Conservation (phyloP, 1,139 yeast genomes). For the Candida gigantensis region DNA sequence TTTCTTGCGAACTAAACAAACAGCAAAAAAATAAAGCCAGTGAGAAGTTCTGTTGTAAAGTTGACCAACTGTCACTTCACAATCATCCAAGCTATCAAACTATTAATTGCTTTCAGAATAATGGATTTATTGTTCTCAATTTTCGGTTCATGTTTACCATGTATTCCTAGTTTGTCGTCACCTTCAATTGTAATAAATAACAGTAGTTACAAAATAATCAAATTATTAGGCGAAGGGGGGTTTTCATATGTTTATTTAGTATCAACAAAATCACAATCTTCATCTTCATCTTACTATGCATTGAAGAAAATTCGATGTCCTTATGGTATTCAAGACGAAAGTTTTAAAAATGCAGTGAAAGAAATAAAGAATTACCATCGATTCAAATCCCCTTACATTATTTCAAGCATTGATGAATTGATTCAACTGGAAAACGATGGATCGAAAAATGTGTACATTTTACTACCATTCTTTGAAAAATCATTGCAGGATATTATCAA, state of each 20-base stretch:
- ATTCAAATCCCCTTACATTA: conserved; percentile 65
- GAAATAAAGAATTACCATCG: conserved; percentile 77
- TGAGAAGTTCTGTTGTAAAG: too few relatives aligned
- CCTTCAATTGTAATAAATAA: conserved; percentile 56
- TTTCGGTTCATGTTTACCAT: conserved; percentile 40
- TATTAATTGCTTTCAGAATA: background rate
- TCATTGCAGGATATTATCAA: conserved; percentile 81
- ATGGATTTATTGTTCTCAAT: conserved; percentile 30
- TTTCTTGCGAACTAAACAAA: background rate
- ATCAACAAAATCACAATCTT: conserved; percentile 32
- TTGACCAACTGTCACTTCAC: background rate
- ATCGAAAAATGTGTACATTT: conserved; percentile 70
- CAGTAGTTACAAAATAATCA: conserved; percentile 54
- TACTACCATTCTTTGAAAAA: conserved; percentile 72
- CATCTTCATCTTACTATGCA: conserved; percentile 58
- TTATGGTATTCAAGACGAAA: conserved; percentile 73
- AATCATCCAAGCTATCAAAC: background rate
- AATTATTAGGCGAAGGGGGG: conserved; percentile 86
- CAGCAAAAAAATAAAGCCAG: background rate
- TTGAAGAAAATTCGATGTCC: conserved; percentile 87
- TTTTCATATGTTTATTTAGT: conserved; percentile 85
- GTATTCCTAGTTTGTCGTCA: conserved; percentile 40
- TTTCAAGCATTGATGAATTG: conserved; percentile 68
- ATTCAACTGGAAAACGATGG: conserved; percentile 77
- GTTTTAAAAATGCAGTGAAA: conserved; percentile 60